phyloP scores from a whole-genome alignment of 345 rosid genomes.

The Rhodomyrtus tomentosa region DNA sequence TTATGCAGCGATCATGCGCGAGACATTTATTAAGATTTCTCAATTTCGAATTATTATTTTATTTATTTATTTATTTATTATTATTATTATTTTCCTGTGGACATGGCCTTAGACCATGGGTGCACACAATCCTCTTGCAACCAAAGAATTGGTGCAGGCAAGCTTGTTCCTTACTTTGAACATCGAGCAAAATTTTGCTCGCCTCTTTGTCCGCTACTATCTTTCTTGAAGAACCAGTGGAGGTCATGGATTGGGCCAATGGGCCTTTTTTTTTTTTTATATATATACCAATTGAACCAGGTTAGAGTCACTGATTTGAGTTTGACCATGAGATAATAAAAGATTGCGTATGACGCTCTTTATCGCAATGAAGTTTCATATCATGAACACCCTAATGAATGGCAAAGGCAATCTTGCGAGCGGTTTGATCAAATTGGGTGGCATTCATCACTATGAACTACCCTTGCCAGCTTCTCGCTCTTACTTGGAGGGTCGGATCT shows the following conservation, averaged over 20 bases:
- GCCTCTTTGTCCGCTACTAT: neutral
- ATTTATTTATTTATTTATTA: too few species aligned
- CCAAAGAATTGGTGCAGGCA: neutral
- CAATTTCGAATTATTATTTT: neutral
- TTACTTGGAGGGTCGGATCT: neutral
- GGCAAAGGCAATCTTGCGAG: neutral
- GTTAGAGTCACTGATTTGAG: neutral
- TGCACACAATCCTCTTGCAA: neutral
- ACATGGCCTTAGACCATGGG: neutral
- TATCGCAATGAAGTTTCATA: neutral
- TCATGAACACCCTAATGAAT: neutral
- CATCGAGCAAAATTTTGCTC: neutral
- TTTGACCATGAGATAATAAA: neutral
- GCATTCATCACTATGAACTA: neutral
- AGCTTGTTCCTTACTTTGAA: neutral
- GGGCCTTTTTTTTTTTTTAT: too few species aligned
- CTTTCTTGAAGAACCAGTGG: neutral
- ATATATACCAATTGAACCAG: neutral
- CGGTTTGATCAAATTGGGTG: neutral
- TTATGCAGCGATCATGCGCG: neutral
- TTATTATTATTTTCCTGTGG: neutral
- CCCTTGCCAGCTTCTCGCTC: neutral
- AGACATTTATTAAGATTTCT: neutral
- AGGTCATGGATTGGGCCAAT: neutral
- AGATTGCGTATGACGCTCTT: neutral